Conservation (phyloP, 768 basidiomycete genomes). For the Auriscalpium orientale region DNA sequence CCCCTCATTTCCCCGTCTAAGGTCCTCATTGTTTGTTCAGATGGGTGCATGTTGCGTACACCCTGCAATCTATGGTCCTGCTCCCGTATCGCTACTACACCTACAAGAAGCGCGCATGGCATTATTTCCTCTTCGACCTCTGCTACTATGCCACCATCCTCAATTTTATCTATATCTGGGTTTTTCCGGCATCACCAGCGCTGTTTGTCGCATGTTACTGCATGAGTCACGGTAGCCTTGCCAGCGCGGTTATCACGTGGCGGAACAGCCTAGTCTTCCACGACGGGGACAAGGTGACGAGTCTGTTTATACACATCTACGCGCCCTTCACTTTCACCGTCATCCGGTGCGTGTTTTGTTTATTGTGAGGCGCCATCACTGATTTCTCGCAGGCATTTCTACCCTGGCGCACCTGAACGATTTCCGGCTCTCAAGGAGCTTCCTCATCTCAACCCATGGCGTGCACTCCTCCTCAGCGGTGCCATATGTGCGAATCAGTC, state of each 20-base stretch:
- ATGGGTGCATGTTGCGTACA: slow-evolving; percentile 87
- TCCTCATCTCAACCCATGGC: slow-evolving; percentile 60
- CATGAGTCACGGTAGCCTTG: slow-evolving; percentile 83
- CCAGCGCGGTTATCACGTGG: slow-evolving; percentile 96
- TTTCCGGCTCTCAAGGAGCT: slow-evolving; percentile 80
- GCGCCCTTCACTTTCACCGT: slow-evolving; percentile 87
- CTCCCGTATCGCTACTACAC: slow-evolving; percentile 75
- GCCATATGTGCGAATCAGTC: slow-evolving; percentile 61
- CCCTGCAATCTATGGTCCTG: slow-evolving; percentile 66
- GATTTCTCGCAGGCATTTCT: slow-evolving; percentile 62
- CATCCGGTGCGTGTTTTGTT: slow-evolving; percentile 52
- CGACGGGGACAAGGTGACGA: slow-evolving; percentile 93
- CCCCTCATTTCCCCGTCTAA: background rate
- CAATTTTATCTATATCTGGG: slow-evolving; percentile 88
- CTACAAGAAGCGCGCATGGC: slow-evolving; percentile 91
- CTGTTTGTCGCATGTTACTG: slow-evolving; percentile 92
- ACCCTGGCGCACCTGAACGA: slow-evolving; percentile 66
- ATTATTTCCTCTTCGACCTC: slow-evolving; percentile 89
- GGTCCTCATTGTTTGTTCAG: slow-evolving; percentile 29
- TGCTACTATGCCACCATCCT: slow-evolving; percentile 94
- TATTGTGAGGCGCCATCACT: background rate
- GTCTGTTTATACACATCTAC: slow-evolving; percentile 92
- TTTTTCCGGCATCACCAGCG: slow-evolving; percentile 66
- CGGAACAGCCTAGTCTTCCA: slow-evolving; percentile 98
- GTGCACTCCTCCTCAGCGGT: slow-evolving; percentile 71